Evolutionary conservation across 2,329 filamentous ascomycete genomes (phyloP), one percentile per base, ranked within the genome.

Genomic region (Aaosphaeria arxii): DNA sequence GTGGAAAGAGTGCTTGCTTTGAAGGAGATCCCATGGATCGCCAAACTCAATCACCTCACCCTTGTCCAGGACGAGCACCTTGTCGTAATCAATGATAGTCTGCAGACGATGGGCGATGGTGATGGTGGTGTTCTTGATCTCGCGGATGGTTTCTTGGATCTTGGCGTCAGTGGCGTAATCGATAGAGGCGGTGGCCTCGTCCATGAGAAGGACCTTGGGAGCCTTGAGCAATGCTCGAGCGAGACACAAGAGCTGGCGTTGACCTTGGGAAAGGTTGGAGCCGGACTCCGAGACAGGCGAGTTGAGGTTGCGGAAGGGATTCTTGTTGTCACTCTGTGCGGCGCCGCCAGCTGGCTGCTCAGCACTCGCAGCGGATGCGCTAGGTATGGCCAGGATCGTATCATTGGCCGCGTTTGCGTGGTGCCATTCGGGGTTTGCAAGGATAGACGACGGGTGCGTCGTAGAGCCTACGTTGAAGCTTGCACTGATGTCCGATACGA

Each of bases 11-110:
- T 89, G 86, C 3, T 81, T 82, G 59, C 85, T 86, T 2, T 51
- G 52, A 3, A 71, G 49, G 44, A 99, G 75, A 57, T 89, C 85
- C 75, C 86, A 91, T 0, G 94, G 94, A 63, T 95, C 87, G n/a
- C 85, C 94, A 65, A 83, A 99, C 72, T 99, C 92, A 5, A 94
- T 81, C 17, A 97, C 87, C 50, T 82, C 74, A 7, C 94, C 94
- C 67, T 91, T 89, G 63, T 99, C 94, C 4, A 99, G 77, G 9
- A 99, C 91, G 11, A 99, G 77, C 11, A 99, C 92, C 76, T 95
- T 96, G 74, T 99, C 94, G 64, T 97, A 99, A 68, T 99, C 94
- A 30, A 94, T 91, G 70, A 99, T 97, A 0, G 94, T 99, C 67
- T 96, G 91, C 55, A 99, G 77, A 13, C 94, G 84, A 72, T 99